Evolutionary conservation across 2,329 filamentous ascomycete species (phyloP), one percentile per base, ranked within the genome.

Genomic region (Fusarium acutatum): DNA sequence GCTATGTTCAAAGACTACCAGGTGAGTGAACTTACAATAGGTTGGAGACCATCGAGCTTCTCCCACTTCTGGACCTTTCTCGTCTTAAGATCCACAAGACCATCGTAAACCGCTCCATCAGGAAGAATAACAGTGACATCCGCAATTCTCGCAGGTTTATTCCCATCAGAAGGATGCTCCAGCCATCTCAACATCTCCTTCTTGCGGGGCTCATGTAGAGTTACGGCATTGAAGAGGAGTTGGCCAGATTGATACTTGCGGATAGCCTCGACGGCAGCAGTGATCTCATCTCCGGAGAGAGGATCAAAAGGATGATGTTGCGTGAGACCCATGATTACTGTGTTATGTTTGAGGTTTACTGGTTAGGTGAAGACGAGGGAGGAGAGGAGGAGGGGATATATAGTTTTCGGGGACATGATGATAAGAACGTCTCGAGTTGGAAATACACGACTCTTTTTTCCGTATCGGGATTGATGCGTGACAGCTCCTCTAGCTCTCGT

Each of bases 211-310:
- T 97, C 95, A 77, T 91, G 92, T 34, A 97, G 86, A 6, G 94
- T 93, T 63, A 97, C 91, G 6, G 95, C 93, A 85, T 97, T 96
- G 88, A 95, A 97, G 82, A 91, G 90, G 67, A 97, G 87, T 54
- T 92, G 86, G 64, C 90, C 86, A 80, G 70, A 40, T 1, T 97
- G 87, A 67, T 92, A 87, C 76, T 91, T 89, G 69, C 90, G 91
- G 73, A 97, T 87, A 37, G 93, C 84, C 3, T 87, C 83, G 47
- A 94, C 85, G 4, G 88, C 84, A 57, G 95, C 92, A 12, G 91
- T 90, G 26, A 88, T 83, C 76, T 93, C 91, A 75, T 97, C 97
- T 82, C 97, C 95, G 5, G 73, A 47, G 64, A 79, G 77, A 41
- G 78, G 78, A 50, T 79, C 78, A 63, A 79, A 79, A 20, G 78